Base-by-base conservation (phyloP, 495 filamentous ascomycete species). In the Trichoderma orchidacearum region DNA sequence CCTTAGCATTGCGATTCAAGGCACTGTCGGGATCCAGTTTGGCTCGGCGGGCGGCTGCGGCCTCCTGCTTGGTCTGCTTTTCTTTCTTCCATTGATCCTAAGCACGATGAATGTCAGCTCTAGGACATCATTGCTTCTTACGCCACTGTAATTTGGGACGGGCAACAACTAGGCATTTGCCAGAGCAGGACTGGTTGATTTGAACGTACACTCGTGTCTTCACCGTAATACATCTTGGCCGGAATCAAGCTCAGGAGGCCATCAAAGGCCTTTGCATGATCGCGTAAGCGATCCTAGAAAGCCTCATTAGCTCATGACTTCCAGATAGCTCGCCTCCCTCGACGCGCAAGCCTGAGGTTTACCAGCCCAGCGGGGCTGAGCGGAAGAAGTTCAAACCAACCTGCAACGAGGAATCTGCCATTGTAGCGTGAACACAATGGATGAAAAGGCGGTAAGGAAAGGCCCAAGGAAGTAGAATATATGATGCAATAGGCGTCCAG, bases 221-320 rank as follows among this genome's bases (percentile, higher is more conserved):
- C 84, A 35, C 85, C 88, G 66, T 93, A 95, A 71, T 96, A 96
- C 62, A 86, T 82, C 68, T 92, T 91, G 21, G 89, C 91, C 28
- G 93, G 93, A 64, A 95, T 96, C 51, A 98, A 75, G 27, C 90
- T 92, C 59, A 98, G 77, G 17, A 98, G 71, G 56, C 91, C 89
- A 67, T 96, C 86, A 65, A 98, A 96, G 59, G 91, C 84, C 69
- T 86, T 78, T 30, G 89, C 83, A 66, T 95, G 87, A 70, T 82
- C 85, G 67, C 82, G 85, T 61, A 98, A 78, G 61, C 90, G 89
- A 64, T 90, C 88, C 93, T 93, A 60, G 60, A 13, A 36, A 51
- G 45, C 51, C 11, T 25, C 34, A 51, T 56, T 51, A 61, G 67
- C 61, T 57, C 30, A 35, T 58, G 35, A 50, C 32, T 34, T 53